Evolutionary conservation across 1,284 basidiomycete genomes (phyloP).

Genomic region (Jaminaea rosea): DNA sequence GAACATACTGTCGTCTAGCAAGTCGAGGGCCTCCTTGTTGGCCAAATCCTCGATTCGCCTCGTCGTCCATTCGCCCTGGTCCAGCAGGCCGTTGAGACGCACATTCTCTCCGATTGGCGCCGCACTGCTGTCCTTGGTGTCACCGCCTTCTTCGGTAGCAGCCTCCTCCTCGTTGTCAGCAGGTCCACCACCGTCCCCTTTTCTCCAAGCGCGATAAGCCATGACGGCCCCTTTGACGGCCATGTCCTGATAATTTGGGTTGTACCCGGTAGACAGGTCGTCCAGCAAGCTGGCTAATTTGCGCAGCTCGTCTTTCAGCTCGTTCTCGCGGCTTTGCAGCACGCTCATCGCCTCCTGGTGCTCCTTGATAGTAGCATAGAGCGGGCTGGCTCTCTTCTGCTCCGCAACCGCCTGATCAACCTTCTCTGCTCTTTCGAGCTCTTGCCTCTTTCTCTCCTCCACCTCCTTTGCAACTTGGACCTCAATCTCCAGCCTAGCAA

Average conservation of each 20-base stretch:
- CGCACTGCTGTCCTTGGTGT: slow-evolving; percentile 4
- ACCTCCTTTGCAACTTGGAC: slow-evolving; percentile 57
- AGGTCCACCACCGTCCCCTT: slow-evolving; percentile 52
- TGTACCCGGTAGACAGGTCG: slow-evolving; percentile 71
- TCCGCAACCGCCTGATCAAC: slow-evolving; percentile 38
- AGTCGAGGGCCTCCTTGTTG: slow-evolving; percentile 42
- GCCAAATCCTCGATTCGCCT: slow-evolving; percentile 62
- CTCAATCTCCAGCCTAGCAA: slow-evolving; percentile 51
- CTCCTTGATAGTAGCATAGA: slow-evolving; percentile 66
- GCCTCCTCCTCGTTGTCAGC: slow-evolving; percentile 23
- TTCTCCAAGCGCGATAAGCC: slow-evolving; percentile 70
- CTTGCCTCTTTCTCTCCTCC: slow-evolving; percentile 18
- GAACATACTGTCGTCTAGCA: slow-evolving; percentile 56
- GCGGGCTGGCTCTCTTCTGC: slow-evolving; percentile 64
- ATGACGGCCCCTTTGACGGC: slow-evolving; percentile 91
- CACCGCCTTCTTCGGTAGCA: slow-evolving; percentile 2
- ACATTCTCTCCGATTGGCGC: slow-evolving; percentile 8
- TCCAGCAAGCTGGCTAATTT: slow-evolving; percentile 75
- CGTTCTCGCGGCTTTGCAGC: slow-evolving; percentile 62
- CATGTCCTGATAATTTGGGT: slow-evolving; percentile 99
- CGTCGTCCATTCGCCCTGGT: slow-evolving; percentile 46
- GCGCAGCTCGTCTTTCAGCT: slow-evolving; percentile 64
- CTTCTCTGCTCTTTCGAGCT: slow-evolving; percentile 20
- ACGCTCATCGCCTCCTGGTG: slow-evolving; percentile 69
- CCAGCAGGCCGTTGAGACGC: slow-evolving; percentile 18